phyloP scores from a whole-genome alignment of 768 basidiomycete genomes.

The Boletus pseudo-olivaceus region DNA sequence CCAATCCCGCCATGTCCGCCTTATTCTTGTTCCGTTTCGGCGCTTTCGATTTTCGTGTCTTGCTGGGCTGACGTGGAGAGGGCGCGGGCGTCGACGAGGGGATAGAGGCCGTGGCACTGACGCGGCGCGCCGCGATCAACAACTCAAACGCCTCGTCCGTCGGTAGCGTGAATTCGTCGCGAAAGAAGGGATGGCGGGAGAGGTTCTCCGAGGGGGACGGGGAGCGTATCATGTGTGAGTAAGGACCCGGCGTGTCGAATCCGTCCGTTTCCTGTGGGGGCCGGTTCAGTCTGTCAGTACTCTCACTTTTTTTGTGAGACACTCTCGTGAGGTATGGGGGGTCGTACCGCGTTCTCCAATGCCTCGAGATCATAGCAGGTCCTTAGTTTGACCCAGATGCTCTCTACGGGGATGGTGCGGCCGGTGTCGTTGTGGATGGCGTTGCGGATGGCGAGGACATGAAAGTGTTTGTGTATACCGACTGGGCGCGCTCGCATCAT shows the following conservation, averaged over 20 bases:
- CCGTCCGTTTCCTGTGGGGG: slow-evolving; percentile 40
- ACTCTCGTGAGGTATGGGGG: background rate
- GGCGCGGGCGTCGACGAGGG: slow-evolving; percentile 55
- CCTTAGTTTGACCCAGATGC: slow-evolving; percentile 72
- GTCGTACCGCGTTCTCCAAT: slow-evolving; percentile 56
- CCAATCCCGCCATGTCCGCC: slow-evolving; percentile 66
- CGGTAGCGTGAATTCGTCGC: slow-evolving; percentile 61
- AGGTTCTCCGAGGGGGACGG: slow-evolving; percentile 72
- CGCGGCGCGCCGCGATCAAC: slow-evolving; percentile 58
- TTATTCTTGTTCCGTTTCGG: slow-evolving; percentile 44
- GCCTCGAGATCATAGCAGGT: slow-evolving; percentile 72
- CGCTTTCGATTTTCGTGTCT: slow-evolving; percentile 40
- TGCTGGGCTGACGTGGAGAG: slow-evolving; percentile 40
- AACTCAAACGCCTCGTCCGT: slow-evolving; percentile 57
- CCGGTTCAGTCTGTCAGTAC: background rate
- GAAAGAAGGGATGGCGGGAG: slow-evolving; percentile 67
- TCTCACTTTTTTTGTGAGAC: too few relatives aligned
- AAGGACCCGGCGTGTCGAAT: slow-evolving; percentile 42
- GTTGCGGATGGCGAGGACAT: slow-evolving; percentile 70
- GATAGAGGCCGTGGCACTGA: slow-evolving; percentile 58
- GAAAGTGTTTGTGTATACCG: slow-evolving; percentile 80
- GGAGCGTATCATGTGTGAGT: slow-evolving; percentile 52
- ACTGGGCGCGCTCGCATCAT: slow-evolving; percentile 79
- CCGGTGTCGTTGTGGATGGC: slow-evolving; percentile 71
- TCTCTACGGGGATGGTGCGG: slow-evolving; percentile 51